A percentile compares a stretch with the other conserved stretches of the same genome.
Conservation (phyloP, 2,329 filamentous ascomycete species). For the Penicillium brevicompactum region DNA sequence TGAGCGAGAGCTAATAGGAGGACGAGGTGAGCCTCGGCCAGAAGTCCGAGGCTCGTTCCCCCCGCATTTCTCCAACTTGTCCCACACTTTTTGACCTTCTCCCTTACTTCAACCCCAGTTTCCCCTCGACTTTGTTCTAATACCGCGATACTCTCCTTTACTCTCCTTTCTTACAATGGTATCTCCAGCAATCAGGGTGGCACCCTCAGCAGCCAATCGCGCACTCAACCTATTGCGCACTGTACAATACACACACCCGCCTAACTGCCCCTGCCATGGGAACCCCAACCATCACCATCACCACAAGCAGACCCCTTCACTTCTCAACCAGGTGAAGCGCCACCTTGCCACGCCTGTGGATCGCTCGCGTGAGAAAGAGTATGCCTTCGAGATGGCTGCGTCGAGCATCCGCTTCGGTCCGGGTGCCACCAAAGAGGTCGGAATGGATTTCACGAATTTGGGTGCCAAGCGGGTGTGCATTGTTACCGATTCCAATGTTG, state of each 20-base stretch:
- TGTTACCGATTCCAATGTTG: slow-evolving; percentile 83
- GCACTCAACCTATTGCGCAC: slow-evolving; percentile 71
- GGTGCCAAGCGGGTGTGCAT: slow-evolving; percentile 84
- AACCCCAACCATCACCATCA: slow-evolving; percentile 83
- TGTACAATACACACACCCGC: slow-evolving; percentile 88
- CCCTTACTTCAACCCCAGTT: slow-evolving; percentile 5
- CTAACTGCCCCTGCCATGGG: slow-evolving; percentile 87
- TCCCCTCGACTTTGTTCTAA: slow-evolving; percentile 2
- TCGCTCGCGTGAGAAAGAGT: slow-evolving; percentile 77
- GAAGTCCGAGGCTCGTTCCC: slow-evolving; percentile 19
- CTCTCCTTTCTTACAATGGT: slow-evolving; percentile 28
- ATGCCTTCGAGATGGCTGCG: slow-evolving; percentile 98
- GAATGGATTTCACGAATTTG: slow-evolving; percentile 96
- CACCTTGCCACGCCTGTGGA: slow-evolving; percentile 77
- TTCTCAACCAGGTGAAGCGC: slow-evolving; percentile 58
- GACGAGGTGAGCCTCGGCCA: slow-evolving; percentile 17
- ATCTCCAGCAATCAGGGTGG: slow-evolving; percentile 45
- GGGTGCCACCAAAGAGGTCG: slow-evolving; percentile 90
- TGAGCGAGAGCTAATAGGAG: background rate
- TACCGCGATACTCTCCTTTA: too few relatives aligned
- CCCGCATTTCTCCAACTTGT: slow-evolving; percentile 25
- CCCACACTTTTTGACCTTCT: slow-evolving; percentile 9
- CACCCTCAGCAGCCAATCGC: slow-evolving; percentile 49
- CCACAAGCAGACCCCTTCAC: slow-evolving; percentile 51
- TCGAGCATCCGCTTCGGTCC: slow-evolving; percentile 93